A percentile compares a stretch with the other conserved stretches of the same genome.
Evolutionary conservation across 306 rosid genomes (phyloP).

Genomic region (Neltuma alba): DNA sequence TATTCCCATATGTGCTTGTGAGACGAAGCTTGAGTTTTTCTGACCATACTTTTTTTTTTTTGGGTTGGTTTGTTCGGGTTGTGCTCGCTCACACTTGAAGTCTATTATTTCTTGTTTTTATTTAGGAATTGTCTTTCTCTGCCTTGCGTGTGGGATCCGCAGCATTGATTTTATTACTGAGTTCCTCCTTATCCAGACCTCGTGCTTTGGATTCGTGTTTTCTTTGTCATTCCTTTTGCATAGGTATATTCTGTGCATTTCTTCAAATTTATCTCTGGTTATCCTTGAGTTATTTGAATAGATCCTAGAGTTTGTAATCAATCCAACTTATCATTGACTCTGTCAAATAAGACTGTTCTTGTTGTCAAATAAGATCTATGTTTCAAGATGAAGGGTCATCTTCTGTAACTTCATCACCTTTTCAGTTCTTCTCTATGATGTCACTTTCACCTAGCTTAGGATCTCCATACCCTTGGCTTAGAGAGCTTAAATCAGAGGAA

Average conservation of each 20-base stretch:
- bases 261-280: conserved; percentile 15
- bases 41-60: conserved; percentile 7
- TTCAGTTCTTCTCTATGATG: conserved; percentile 69
- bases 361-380: conserved; percentile 49
- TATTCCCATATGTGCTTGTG: conserved; percentile 16
- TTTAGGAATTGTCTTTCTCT: conserved; percentile 12
- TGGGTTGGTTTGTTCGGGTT: neutral
- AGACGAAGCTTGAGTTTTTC: conserved; percentile 28
- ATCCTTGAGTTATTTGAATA: conserved; percentile 11
- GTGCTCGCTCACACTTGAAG: conserved; percentile 25
- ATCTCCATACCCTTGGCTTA: conserved; percentile 70
- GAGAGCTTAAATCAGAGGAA: conserved; percentile 77
- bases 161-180: neutral
- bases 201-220: conserved; percentile 28
- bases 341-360: conserved; percentile 36
- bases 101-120: conserved; percentile 15
- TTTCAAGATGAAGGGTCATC: conserved; percentile 79
- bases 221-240: conserved; percentile 18
- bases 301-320: conserved; percentile 3
- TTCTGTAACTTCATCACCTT: conserved; percentile 63
- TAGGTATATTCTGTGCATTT: neutral
- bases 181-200: conserved; percentile 5
- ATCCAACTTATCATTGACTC: conserved; percentile 21
- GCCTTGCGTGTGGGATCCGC: conserved; percentile 32
- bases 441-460: conserved; percentile 71